Base-by-base conservation (phyloP, 169 alveolate species). In the Babesia gibsoni region DNA sequence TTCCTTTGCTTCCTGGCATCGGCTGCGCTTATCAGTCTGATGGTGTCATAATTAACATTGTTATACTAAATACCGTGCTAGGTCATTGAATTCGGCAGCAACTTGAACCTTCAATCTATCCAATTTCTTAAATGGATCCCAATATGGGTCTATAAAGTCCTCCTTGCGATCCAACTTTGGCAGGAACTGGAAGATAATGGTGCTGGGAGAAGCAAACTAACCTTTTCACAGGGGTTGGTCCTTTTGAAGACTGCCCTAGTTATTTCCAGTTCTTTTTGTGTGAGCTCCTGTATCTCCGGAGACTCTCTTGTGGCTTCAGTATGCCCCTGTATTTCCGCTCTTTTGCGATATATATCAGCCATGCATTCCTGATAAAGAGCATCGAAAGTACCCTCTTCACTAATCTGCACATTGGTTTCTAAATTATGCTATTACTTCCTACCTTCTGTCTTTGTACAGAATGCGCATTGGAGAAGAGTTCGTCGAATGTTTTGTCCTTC, bases 51-150 rank as follows among this genome's bases (percentile, higher is more conserved):
- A 42, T 30, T 30, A 22, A 18, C 0, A 14, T 25, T 29, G 35
- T 7, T 2, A 7, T 5, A 8, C 25, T 9, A 12, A 65, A 5
- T 23, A 77, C 91, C 82, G 84, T 30, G 91, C 43, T 9, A 69
- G 81, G 29, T 90, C 94, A 50, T 83, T 84, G 72, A 89, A 89
- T 23, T 90, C 94, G 9, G 84, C 78, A 4, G 88, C 82, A 22
- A 90, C 84, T 67, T 88, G 92, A 25, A 56, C 35, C 63, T 81
- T 84, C 50, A 90, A 48, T 25, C 88, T 87, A 42, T 83, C 87
- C 1, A 89, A 69, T 12, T 82, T 77, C 68, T 77, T 67, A 59
- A 89, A 89, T 2, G 94, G 94, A 27, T 90, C 92, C 94, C 94
- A 90, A 53, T 88, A 85, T 0, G 93, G 91, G 57, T 85, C 92